Conservation (phyloP, 2,329 filamentous ascomycete species). For the Zasmidium citrigriseum region DNA sequence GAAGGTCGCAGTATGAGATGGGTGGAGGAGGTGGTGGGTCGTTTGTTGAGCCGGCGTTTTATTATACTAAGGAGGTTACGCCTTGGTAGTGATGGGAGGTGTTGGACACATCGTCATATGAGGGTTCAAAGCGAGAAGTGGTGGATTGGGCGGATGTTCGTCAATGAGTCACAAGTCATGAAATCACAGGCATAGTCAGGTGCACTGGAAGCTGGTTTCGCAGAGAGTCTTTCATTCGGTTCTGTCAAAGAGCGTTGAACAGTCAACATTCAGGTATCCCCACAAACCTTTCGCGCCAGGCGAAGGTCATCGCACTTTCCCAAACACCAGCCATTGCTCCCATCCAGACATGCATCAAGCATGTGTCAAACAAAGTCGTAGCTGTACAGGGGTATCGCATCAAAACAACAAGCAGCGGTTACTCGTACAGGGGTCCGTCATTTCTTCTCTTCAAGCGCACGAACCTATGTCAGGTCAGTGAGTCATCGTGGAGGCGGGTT, state of each 20-base stretch:
- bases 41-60: neutral
- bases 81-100: conserved; percentile 4
- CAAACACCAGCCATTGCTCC: neutral
- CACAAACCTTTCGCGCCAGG: neutral
- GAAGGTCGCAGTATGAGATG: neutral
- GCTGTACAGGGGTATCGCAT: neutral
- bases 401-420: neutral
- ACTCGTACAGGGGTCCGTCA: neutral
- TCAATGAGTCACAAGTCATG: no score
- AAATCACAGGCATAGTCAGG: no score
- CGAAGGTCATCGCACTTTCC: neutral
- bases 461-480: neutral
- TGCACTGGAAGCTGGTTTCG: neutral
- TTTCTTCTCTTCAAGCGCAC: neutral
- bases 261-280: neutral
- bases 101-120: neutral
- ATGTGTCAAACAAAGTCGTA: neutral
- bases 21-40: no score
- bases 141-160: no score
- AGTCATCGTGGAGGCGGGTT: neutral
- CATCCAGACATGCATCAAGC: neutral
- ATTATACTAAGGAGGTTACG: conserved; percentile 13
- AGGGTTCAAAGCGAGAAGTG: neutral
- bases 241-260: neutral
- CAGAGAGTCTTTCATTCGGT: neutral